Evolutionary conservation across 306 rosid genomes (phyloP).

Genomic region (Mucuna pruriens): DNA sequence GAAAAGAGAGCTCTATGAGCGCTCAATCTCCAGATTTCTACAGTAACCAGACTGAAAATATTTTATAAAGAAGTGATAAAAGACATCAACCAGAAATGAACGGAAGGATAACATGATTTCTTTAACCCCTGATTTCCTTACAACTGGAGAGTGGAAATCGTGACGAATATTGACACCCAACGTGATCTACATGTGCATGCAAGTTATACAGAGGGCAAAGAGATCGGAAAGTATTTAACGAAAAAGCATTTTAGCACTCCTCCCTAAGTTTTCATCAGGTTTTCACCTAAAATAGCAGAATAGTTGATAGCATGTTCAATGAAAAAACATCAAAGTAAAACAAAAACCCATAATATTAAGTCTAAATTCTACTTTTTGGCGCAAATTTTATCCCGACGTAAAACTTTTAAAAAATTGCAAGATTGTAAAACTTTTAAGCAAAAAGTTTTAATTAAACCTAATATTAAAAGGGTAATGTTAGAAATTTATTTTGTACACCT

Average conservation of each 20-base stretch:
- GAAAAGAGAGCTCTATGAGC: not conserved
- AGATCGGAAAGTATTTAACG: not conserved
- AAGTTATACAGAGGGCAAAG: conserved; percentile 21
- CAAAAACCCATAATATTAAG: too few species aligned
- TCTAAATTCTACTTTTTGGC: too few species aligned
- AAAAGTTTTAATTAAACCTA: too few species aligned
- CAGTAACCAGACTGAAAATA: not conserved
- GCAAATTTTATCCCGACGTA: too few species aligned
- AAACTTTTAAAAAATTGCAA: too few species aligned
- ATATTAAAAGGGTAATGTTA: not conserved
- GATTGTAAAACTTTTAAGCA: too few species aligned
- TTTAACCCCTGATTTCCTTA: not conserved
- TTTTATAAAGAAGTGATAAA: not conserved
- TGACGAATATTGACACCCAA: not conserved
- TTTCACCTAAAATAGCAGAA: not conserved
- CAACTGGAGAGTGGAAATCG: not conserved
- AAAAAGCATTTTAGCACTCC: not conserved
- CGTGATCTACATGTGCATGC: not conserved
- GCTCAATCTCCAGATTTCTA: conserved; percentile 7
- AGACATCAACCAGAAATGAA: not conserved
- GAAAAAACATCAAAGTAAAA: conserved; percentile 4
- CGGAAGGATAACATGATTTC: not conserved
- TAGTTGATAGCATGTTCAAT: not conserved
- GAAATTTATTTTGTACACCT: not conserved
- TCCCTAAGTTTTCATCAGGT: conserved; percentile 20